These are phyloP conservation scores for Viola odorata DNA, from an alignment of 345 rosid species.

Conservation along the genomic window DNA sequence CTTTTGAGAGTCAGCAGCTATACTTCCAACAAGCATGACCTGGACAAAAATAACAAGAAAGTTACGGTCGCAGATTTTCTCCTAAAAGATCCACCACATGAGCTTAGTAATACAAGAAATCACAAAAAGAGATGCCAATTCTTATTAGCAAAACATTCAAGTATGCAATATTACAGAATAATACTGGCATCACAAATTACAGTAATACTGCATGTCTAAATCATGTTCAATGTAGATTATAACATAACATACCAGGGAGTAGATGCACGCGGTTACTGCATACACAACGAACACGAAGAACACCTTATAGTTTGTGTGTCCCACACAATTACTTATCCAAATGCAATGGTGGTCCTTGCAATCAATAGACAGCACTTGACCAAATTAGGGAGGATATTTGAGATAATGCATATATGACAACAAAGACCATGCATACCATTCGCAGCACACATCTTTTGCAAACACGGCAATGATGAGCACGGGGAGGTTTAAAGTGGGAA, in stretches of 20 bases:
- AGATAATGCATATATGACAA: constrained; percentile 13
- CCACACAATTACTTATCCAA: constrained; percentile 94
- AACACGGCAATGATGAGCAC: constrained; percentile 93
- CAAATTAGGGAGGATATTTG: constrained; percentile 20
- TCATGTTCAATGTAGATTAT: background rate
- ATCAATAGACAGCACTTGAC: constrained; percentile 40
- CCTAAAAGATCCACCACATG: background rate
- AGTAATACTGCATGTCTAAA: background rate
- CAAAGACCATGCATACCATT: constrained; percentile 54
- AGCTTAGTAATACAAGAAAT: background rate
- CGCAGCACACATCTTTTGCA: constrained; percentile 87
- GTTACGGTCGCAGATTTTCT: background rate
- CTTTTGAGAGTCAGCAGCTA: constrained; percentile 53
- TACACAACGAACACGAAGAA: constrained; percentile 75
- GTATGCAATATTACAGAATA: too few relatives aligned
- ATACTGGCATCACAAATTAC: background rate
- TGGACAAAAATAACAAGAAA: constrained; percentile 23
- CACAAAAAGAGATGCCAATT: background rate
- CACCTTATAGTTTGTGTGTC: constrained; percentile 86
- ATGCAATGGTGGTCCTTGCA: constrained; percentile 94
- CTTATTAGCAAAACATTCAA: too few relatives aligned
- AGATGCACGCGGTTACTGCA: constrained; percentile 65
- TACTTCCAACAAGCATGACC: constrained; percentile 86
- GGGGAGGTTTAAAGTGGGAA: constrained; percentile 77
- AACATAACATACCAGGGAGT: constrained; percentile 61